A percentile compares a stretch with the other conserved stretches of the same genome.
phyloP scores from a whole-genome alignment of 768 basidiomycete species.

The Termitomyces bulborhizus region DNA sequence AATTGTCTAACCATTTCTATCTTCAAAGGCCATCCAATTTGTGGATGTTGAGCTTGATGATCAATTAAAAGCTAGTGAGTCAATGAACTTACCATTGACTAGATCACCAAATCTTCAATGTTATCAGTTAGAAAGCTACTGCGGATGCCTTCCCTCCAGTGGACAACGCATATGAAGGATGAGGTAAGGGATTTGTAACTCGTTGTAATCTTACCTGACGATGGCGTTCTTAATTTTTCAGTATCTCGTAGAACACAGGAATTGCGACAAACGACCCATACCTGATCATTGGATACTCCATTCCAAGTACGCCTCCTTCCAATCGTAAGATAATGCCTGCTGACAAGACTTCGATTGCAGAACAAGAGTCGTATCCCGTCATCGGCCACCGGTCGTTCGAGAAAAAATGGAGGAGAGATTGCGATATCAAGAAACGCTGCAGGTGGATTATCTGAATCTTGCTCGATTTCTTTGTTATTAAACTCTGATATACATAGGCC shows the following conservation, averaged over 20 bases:
- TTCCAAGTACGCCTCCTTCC: constrained; percentile 42
- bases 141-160: constrained; percentile 68
- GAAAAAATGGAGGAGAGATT: constrained; percentile 63
- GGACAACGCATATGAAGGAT: constrained; percentile 56
- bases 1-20: constrained; percentile 6
- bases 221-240: constrained; percentile 21
- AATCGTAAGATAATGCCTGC: background rate
- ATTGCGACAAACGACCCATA: constrained; percentile 42
- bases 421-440: constrained; percentile 66
- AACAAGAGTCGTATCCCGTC: constrained; percentile 68
- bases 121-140: constrained; percentile 64
- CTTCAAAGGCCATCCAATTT: constrained; percentile 51
- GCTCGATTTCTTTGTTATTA: background rate
- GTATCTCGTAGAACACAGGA: constrained; percentile 78
- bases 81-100: background rate
- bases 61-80: constrained; percentile 62
- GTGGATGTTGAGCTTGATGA: constrained; percentile 68
- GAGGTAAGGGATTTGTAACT: constrained; percentile 44
- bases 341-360: constrained; percentile 26
- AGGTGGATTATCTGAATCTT: constrained; percentile 22
- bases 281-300: constrained; percentile 58
- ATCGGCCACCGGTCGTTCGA: constrained; percentile 65
- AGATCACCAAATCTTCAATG: background rate
- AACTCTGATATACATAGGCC: constrained; percentile 23
- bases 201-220: background rate